Evolutionary conservation across 345 rosid species (phyloP), one percentile per base, ranked within the genome.

Genomic region (Brassica incana): DNA sequence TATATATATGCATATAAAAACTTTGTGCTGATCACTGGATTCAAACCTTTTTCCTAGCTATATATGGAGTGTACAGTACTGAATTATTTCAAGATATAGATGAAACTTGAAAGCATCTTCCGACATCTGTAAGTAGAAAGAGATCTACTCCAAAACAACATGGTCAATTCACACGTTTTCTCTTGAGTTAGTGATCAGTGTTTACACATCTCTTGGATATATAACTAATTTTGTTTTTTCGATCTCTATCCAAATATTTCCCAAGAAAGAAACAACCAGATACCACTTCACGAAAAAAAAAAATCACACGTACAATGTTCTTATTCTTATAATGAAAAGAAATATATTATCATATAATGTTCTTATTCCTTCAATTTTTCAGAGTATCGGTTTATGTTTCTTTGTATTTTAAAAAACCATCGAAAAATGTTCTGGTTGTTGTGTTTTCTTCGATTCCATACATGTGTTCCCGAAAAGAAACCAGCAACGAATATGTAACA

Each of bases 401-500:
- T 59, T 45, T 40, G 65, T 67, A 14, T 73, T 67, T 67, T 2
- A 58, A 67, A 73, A 20, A 60, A 33, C n/a, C 69, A 32, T 67
- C 69, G 35, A 36, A 56, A 35, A 61, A 23, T 9, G 27, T 4
- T 5, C 1, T 25, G 1, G 4, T 15, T 16, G 25, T 32, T 65
- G 5, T 18, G 36, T 36, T 43, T 29, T 65, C 23, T 78, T 78
- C 50, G 50, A 72, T 72, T 56, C 52, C 62, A 72, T 40, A 45
- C 60, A 71, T 71, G 71, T 78, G 11, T 71, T 65, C 35, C 27
- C 18, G 0, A 65, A 65, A 78, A 60, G 56, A 78, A 67, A 67
- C 38, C 73, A 79, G 27, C 64, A 30, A 67, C 36, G 56, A 79
- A 50, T 74, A 79, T 45, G 4, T 60, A 68, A 59, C 64, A 75